Evolutionary conservation across 768 basidiomycete species (phyloP).

Genomic region (Kwoniella europaea): DNA sequence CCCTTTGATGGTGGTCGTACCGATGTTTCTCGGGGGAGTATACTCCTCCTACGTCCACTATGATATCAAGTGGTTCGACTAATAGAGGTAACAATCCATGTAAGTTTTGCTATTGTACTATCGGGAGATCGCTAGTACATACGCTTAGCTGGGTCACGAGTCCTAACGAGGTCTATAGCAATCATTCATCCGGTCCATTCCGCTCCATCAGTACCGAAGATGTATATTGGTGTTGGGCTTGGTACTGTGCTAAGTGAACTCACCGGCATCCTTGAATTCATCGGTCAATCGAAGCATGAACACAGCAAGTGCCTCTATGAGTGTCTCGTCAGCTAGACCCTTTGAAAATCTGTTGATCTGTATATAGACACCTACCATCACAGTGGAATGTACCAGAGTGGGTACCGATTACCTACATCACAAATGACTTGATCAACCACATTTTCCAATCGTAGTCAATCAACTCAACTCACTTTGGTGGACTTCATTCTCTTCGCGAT

Average conservation of each 20-base stretch:
- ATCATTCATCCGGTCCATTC: too few relatives aligned
- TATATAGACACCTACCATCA: slow-evolving; percentile 62
- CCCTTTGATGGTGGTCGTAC: slow-evolving; percentile 97
- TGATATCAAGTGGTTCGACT: slow-evolving; percentile 79
- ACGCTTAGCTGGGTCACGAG: slow-evolving; percentile 56
- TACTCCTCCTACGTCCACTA: slow-evolving; percentile 93
- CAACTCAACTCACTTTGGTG: slow-evolving; percentile 15
- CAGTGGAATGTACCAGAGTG: slow-evolving; percentile 97
- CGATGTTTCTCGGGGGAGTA: slow-evolving; percentile 78
- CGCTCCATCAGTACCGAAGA: too few relatives aligned
- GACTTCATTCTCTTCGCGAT: slow-evolving; percentile 53
- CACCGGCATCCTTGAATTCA: slow-evolving; percentile 76
- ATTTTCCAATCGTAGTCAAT: neutral
- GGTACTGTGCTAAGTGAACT: too few relatives aligned
- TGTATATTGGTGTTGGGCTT: too few relatives aligned
- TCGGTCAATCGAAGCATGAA: slow-evolving; percentile 80
- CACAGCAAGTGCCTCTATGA: slow-evolving; percentile 82
- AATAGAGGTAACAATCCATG: too few relatives aligned
- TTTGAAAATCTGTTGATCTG: neutral
- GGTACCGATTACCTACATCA: slow-evolving; percentile 77
- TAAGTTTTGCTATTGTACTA: too few relatives aligned
- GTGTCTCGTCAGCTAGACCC: neutral
- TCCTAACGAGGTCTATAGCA: slow-evolving; percentile 50
- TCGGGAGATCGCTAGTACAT: slow-evolving; percentile 14
- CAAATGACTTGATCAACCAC: neutral